Evolutionary conservation across 495 filamentous ascomycete species (phyloP), one percentile per base, ranked within the genome.

Genomic region (Neurospora sp.): DNA sequence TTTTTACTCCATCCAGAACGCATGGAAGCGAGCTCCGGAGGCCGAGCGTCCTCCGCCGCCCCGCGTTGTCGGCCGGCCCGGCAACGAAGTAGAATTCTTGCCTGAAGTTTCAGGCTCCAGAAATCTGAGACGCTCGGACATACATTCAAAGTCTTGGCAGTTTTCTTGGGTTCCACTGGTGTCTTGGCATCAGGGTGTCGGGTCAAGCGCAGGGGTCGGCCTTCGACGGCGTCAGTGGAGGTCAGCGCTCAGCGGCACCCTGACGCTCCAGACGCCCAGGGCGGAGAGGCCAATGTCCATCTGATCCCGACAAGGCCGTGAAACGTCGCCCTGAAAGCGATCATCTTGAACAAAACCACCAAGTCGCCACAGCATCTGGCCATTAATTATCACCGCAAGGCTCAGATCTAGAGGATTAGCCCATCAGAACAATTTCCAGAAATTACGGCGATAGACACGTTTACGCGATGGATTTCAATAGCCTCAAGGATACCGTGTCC

Each of bases 401-500:
- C 48, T 28, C 21, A 59, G 11, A 66, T 66, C 6, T 7, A 9
- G 24, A 66, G 13, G 6, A 66, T 59, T 37, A 38, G 39, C 69
- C 19, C n/a, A 66, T 24, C 43, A 38, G 43, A 10, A 19, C 13
- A 15, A 13, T 15, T 42, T 34, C 21, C 36, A 70, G 69, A 69
- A 45, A 15, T 34, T 34, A 28, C 54, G 54, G 54, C 15, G 28
- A 19, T 31, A 66, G 54, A 66, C 13, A 66, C 54, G 3, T 15
- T 19, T 19, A 4, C 54, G 28, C 54, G 31, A 97, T 97, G 94
- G 94, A 98, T 88, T 88, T 97, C 82, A 88, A 88, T 79, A 93
- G 85, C 80, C 82, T 99, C 71, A 94, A 91, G 80, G 92, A 97
- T 75, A 90, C 93, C 83, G 94, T 98, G 82, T 90, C 91, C 88